phyloP scores from a whole-genome alignment of 768 basidiomycete species.

The Saitozyma sp. region DNA sequence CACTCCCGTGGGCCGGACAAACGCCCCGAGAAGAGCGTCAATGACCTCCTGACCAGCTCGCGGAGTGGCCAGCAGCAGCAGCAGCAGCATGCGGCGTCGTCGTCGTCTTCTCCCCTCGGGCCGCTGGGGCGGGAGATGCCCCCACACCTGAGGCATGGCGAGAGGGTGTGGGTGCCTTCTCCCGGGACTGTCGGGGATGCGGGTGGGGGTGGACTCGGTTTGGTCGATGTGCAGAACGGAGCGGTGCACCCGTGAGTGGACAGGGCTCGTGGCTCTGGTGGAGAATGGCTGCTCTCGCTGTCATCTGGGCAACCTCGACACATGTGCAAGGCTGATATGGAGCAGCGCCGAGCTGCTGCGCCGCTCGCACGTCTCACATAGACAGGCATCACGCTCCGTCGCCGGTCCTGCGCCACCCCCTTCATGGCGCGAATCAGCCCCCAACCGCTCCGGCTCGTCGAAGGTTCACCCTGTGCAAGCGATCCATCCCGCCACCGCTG shows the following conservation, averaged over 20 bases:
- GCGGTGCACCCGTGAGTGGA: constrained; percentile 35
- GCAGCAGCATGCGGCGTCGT: neutral
- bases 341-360: constrained; percentile 31
- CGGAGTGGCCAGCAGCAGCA: constrained; percentile 8
- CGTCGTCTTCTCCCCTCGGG: constrained; percentile 10
- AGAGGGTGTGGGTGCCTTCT: too few species aligned
- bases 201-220: constrained; percentile 11
- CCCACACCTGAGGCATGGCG: too few species aligned
- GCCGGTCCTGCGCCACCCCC: constrained; percentile 39
- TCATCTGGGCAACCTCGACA: too few species aligned
- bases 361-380: constrained; percentile 16
- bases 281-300: too few species aligned
- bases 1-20: neutral
- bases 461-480: too few species aligned
- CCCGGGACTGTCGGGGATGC: neutral
- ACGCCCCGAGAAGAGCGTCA: constrained; percentile 24
- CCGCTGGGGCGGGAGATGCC: neutral
- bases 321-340: neutral
- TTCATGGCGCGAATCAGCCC: constrained; percentile 20
- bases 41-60: constrained; percentile 26
- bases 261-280: too few species aligned
- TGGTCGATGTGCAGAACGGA: constrained; percentile 18
- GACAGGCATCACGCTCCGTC: constrained; percentile 24
- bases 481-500: too few species aligned
- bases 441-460: too few species aligned